Evolutionary conservation across 352 stramenopile species (phyloP), one percentile per base, ranked within the genome.

Genomic region (Phytophthora pseudosyringae): DNA sequence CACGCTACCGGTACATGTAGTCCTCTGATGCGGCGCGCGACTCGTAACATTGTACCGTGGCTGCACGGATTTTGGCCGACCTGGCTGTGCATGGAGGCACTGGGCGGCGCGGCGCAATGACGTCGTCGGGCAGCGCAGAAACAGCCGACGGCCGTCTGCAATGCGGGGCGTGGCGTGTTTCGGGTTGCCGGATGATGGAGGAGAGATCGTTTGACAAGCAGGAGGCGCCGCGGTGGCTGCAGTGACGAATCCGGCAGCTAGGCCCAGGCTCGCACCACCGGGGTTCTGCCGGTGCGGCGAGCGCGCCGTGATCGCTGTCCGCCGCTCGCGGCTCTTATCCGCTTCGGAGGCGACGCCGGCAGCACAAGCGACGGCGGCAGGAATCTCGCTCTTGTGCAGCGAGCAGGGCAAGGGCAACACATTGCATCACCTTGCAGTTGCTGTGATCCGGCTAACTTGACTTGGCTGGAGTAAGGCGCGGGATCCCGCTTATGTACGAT

Each of bases 101-200:
- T 38, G 26, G 31, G 36, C 29, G 13, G 28, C 56, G 45, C 59
- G 39, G 40, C 8, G 43, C 31, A 51, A 71, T 71, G 64, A 71
- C 64, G 64, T 71, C 64, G 61, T 54, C 45, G 52, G 21, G 61
- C 44, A 59, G 62, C 62, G 29, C 32, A 58, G 29, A 71, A 71
- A 67, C 57, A 68, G 58, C 57, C 21, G 64, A 16, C 4, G 5
- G n/a, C 6, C 16, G 58, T 41, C 45, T 56, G 59, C 59, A 60
- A 49, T 45, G 51, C 63, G 38, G 39, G 31, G 39, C 33, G 47
- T 65, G 55, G 62, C 44, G 58, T 55, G 50, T 64, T 64, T 72
- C 15, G 47, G 50, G 44, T 51, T 49, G 54, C 25, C 16, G 32
- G 43, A 74, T 78, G 73, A 81, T 81, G 73, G 64, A 58, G 46